These are phyloP conservation scores for baker's yeast (Saccharomyces cerevisiae) DNA, from an alignment of 805 yeast species.

Conservation along the genomic window DNA sequence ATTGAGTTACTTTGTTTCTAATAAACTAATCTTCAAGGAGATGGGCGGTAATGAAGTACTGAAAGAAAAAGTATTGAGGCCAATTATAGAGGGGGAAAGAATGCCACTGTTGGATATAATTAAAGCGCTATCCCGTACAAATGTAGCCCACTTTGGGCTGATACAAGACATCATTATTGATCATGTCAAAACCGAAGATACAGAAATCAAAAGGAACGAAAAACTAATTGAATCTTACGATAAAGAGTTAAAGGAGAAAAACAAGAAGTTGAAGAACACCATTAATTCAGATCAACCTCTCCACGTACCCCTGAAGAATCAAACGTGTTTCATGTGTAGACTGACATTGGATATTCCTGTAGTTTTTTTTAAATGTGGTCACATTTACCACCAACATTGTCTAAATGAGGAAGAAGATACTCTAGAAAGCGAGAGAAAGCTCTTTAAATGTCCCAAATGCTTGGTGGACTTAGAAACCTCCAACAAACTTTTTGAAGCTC, in stretches of 20 bases:
- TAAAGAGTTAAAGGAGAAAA: slow-evolving; percentile 51
- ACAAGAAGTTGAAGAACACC: slow-evolving; percentile 45
- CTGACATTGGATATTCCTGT: slow-evolving; percentile 65
- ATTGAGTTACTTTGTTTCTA: slow-evolving; percentile 53
- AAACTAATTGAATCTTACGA: slow-evolving; percentile 61
- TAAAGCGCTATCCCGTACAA: slow-evolving; percentile 54
- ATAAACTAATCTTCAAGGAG: slow-evolving; percentile 40
- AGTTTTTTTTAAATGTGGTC: slow-evolving; percentile 77
- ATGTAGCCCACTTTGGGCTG: slow-evolving; percentile 61
- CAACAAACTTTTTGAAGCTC: slow-evolving; percentile 47
- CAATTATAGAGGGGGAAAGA: slow-evolving; percentile 43
- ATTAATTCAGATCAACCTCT: slow-evolving; percentile 33
- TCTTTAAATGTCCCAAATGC: slow-evolving; percentile 65
- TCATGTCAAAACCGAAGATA: slow-evolving; percentile 48
- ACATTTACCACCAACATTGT: slow-evolving; percentile 80
- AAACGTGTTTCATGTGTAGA: slow-evolving; percentile 59
- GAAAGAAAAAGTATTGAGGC: slow-evolving; percentile 39
- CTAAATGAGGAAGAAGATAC: slow-evolving; percentile 39
- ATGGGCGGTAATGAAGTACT: slow-evolving; percentile 46
- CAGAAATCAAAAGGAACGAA: slow-evolving; percentile 60
- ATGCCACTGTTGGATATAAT: slow-evolving; percentile 72
- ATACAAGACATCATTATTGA: slow-evolving; percentile 61
- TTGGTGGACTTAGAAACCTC: slow-evolving; percentile 62
- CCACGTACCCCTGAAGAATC: slow-evolving; percentile 41
- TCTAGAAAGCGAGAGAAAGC: slow-evolving; percentile 9